Evolutionary conservation across 2,329 filamentous ascomycete genomes (phyloP), one percentile per base, ranked within the genome.

Genomic region (Rhytidhysteron rufulum): DNA sequence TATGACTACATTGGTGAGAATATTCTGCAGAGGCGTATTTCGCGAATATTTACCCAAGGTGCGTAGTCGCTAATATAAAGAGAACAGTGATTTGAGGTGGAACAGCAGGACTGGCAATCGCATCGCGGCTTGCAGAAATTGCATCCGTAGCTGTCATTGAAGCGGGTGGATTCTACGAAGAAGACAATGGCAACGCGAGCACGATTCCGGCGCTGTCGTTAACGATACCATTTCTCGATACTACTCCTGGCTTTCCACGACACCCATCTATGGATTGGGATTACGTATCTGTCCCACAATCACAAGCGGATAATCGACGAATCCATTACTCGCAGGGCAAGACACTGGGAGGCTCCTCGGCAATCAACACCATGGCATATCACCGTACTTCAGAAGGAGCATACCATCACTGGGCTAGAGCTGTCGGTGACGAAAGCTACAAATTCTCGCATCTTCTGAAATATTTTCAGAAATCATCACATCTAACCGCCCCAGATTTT

Each of bases 251-350:
- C 19, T 53, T 54, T 13, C 43, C 48, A 9, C 42, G 18, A 4
- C 40, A 59, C 13, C 45, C 58, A 2, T 36, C 51, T 1, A 44
- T 60, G 11, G 60, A 63, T 32, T 63, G 58, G 56, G 51, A 50
- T 19, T 46, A 60, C 10, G 15, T 53, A 1, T 54, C 56, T 2
- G 43, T 44, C 7, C 47, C 53, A 1, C 54, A 57, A 31, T 21
- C 36, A 2, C 43, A 42, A 3, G 45, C 48, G 9, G 44, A 45
- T 7, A 47, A 49, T 15, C 48, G 56, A 6, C 45, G 42, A 15
- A 50, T 62, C 9, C 58, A 60, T 35, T 63, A 62, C 42, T 55
- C 57, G 7, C 52, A 55, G 31, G 60, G 60, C 11, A 60, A 63
- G 32, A 56, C 53, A 2, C 42, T 64, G 3, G 60, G 60, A 19